Evolutionary conservation across 768 basidiomycete genomes (phyloP).

Genomic region (Boletus coccyginus): DNA sequence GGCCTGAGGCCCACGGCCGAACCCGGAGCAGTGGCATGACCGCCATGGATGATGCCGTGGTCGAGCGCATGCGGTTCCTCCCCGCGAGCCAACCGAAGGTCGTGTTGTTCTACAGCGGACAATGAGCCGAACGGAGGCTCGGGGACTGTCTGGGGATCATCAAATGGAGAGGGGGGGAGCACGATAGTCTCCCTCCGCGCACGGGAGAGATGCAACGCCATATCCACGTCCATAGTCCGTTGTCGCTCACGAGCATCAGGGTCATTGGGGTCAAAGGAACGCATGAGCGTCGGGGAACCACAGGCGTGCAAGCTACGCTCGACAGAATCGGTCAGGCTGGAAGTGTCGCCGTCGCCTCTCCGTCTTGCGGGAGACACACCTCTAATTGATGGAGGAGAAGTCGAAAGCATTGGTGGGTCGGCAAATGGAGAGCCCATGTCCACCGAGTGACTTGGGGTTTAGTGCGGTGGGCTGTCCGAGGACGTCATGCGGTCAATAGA

Average conservation of each 20-base stretch:
- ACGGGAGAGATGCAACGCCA: constrained; percentile 77
- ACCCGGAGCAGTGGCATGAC: background rate
- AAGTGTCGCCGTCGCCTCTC: constrained; percentile 30
- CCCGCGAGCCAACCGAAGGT: constrained; percentile 41
- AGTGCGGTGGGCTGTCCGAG: constrained; percentile 2
- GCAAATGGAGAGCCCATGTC: constrained; percentile 41
- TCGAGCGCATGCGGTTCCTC: constrained; percentile 18
- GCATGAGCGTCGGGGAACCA: constrained; percentile 59
- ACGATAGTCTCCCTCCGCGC: constrained; percentile 64
- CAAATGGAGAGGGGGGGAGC: constrained; percentile 35
- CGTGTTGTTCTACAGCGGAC: constrained; percentile 50
- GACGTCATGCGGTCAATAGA: background rate
- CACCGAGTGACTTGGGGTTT: constrained; percentile 26
- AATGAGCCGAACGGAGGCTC: constrained; percentile 39
- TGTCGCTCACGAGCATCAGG: constrained; percentile 82
- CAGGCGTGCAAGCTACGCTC: constrained; percentile 44
- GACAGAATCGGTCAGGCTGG: constrained; percentile 40
- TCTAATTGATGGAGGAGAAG: constrained; percentile 43
- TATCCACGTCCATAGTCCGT: constrained; percentile 90
- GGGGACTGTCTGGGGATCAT: constrained; percentile 28
- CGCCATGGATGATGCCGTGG: constrained; percentile 6
- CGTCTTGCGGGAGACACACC: constrained; percentile 41
- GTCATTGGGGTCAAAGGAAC: constrained; percentile 67
- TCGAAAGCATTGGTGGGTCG: constrained; percentile 33
- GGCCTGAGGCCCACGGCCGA: constrained; percentile 34